A percentile compares a stretch with the other conserved stretches of the same genome.
Evolutionary conservation across 805 yeast genomes (phyloP).

Genomic region (Candida manassasensis): DNA sequence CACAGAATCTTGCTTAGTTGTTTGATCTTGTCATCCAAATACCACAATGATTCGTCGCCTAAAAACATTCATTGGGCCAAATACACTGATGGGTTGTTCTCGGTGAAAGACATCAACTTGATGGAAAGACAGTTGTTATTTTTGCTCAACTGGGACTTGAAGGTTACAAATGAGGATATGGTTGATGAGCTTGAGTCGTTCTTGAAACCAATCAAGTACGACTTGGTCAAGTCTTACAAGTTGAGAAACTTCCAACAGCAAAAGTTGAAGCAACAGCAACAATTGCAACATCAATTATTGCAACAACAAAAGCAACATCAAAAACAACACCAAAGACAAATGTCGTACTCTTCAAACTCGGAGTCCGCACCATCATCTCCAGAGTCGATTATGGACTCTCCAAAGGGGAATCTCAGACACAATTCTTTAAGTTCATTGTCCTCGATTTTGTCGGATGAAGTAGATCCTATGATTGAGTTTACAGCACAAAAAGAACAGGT

Average conservation of each 20-base stretch:
- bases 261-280: conserved; percentile 7
- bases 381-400: conserved; percentile 12
- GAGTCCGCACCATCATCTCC: conserved; percentile 15
- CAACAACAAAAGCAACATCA: conserved; percentile 4
- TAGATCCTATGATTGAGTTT: conserved; percentile 33
- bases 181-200: conserved; percentile 37
- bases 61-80: conserved; percentile 76
- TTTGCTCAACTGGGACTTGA: conserved; percentile 67
- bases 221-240: conserved; percentile 29
- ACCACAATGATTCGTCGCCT: conserved; percentile 74
- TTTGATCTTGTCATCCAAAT: conserved; percentile 66
- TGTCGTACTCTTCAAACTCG: neutral
- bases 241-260: conserved; percentile 26
- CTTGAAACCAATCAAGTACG: conserved; percentile 48
- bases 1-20: conserved; percentile 76
- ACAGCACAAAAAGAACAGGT: conserved; percentile 33
- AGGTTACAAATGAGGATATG: conserved; percentile 43
- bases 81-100: conserved; percentile 71
- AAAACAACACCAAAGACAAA: neutral
- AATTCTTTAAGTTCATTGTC: conserved; percentile 16
- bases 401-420: conserved; percentile 13
- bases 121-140: conserved; percentile 76
- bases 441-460: conserved; percentile 13
- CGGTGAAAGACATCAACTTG: conserved; percentile 62
- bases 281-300: conserved; percentile 3